These are phyloP conservation scores for Solanum pimpinellifolium DNA, from an alignment of 257 asterid genomes.

Conservation along the genomic window DNA sequence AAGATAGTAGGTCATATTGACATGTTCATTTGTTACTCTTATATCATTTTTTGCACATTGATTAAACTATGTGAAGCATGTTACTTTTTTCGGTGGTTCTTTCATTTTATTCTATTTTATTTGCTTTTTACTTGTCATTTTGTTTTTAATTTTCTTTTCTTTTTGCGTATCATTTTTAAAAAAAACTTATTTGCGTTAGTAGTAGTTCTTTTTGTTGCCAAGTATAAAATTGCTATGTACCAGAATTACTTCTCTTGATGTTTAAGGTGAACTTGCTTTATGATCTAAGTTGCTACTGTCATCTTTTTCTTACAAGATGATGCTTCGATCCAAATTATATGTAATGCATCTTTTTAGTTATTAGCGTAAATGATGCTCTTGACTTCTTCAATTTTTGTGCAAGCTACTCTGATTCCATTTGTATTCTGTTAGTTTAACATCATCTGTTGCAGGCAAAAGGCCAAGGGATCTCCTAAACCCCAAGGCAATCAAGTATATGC, in stretches of 20 bases:
- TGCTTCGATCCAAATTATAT: background rate
- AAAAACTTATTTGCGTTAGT: background rate
- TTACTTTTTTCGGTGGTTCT: background rate
- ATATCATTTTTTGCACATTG: background rate
- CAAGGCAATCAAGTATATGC: conserved; percentile 93
- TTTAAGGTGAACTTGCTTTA: background rate
- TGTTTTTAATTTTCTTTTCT: background rate
- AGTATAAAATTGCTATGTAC: background rate
- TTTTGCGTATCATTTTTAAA: background rate
- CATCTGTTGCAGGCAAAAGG: conserved; percentile 61
- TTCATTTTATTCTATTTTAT: background rate
- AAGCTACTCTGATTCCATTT: background rate
- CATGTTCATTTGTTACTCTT: background rate
- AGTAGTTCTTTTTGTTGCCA: background rate
- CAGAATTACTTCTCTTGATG: background rate
- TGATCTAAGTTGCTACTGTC: background rate
- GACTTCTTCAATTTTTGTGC: background rate
- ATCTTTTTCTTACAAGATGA: background rate
- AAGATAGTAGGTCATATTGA: background rate
- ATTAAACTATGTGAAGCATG: background rate
- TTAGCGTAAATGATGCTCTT: background rate
- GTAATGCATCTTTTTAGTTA: background rate
- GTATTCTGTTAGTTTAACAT: background rate
- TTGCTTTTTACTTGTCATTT: background rate
- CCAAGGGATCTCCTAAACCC: conserved; percentile 95